A percentile compares a stretch with the other conserved stretches of the same genome.
phyloP scores from a whole-genome alignment of 768 basidiomycete genomes.

The Infundibulicybe gibba region DNA sequence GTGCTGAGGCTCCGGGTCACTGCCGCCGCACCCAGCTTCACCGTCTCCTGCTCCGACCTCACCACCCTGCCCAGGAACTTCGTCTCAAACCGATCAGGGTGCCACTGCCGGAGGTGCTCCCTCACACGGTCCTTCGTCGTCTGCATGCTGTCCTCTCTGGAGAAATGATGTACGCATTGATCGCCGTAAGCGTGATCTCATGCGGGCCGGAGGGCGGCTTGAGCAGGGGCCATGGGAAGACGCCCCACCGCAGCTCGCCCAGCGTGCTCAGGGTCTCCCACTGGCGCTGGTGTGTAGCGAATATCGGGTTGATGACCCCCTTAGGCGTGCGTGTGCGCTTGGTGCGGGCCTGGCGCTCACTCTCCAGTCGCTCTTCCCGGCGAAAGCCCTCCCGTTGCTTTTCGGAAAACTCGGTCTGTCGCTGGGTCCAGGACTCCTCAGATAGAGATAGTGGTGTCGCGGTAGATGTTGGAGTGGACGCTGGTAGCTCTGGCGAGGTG shows the following conservation, averaged over 20 bases:
- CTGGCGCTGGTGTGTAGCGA: conserved; percentile 58
- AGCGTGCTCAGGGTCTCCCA: conserved; percentile 48
- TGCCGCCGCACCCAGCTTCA: conserved; percentile 67
- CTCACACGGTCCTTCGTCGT: conserved; percentile 67
- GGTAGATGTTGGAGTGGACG: conserved; percentile 18
- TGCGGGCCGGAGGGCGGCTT: conserved; percentile 53
- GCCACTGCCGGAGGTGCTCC: conserved; percentile 74
- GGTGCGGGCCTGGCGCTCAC: conserved; percentile 48
- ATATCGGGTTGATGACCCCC: conserved; percentile 53
- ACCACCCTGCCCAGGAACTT: conserved; percentile 61
- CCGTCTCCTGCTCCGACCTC: conserved; percentile 60
- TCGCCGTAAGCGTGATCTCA: conserved; percentile 52
- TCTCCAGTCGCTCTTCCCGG: conserved; percentile 57
- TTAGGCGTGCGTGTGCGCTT: conserved; percentile 49
- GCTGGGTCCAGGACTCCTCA: conserved; percentile 59
- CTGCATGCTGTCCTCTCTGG: conserved; percentile 45
- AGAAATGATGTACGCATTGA: conserved; percentile 63
- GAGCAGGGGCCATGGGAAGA: conserved; percentile 75
- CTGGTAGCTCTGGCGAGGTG: conserved; percentile 2
- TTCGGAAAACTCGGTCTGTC: conserved; percentile 59
- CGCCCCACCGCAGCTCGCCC: conserved; percentile 52
- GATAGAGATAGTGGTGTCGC: conserved; percentile 15
- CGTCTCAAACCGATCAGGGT: conserved; percentile 80
- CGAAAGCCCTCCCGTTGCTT: conserved; percentile 69
- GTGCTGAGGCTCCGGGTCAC: conserved; percentile 74